These are phyloP conservation scores for Ramaria sp. DNA, from an alignment of 768 basidiomycete genomes.

Conservation along the genomic window DNA sequence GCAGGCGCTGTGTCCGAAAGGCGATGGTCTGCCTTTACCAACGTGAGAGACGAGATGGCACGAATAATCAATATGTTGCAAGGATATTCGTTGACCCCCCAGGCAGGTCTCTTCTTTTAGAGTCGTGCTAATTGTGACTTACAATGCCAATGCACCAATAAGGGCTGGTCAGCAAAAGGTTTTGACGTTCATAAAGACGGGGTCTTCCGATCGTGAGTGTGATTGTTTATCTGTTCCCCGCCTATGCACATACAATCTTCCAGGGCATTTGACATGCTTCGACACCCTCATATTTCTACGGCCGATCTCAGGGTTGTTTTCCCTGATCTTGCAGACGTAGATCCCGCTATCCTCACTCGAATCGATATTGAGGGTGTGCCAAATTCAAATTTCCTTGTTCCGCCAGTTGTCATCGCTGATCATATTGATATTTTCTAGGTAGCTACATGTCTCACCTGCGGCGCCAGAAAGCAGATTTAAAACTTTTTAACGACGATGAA, in stretches of 20 bases:
- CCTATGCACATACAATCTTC: not conserved
- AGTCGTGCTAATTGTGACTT: not conserved
- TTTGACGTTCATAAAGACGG: conserved; percentile 33
- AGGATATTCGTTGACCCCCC: conserved; percentile 28
- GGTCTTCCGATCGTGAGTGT: conserved; percentile 29
- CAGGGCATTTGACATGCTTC: conserved; percentile 70
- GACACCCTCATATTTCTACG: conserved; percentile 42
- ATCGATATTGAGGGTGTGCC: conserved; percentile 58
- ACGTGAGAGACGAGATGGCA: conserved; percentile 24
- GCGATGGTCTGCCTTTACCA: conserved; percentile 32
- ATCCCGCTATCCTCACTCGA: conserved; percentile 44
- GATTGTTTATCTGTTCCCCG: not conserved
- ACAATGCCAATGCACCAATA: not conserved
- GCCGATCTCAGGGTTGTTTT: conserved; percentile 30
- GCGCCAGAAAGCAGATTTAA: conserved; percentile 69
- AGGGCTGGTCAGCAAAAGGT: conserved; percentile 36
- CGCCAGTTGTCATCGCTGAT: not conserved
- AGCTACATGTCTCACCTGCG: conserved; percentile 50
- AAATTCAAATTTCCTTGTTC: not conserved
- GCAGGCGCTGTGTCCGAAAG: conserved; percentile 32
- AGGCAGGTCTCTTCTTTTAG: conserved; percentile 19
- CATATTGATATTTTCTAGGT: conserved; percentile 26
- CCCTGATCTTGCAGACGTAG: conserved; percentile 40
- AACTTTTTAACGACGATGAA: conserved; percentile 68
- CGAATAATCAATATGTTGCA: conserved; percentile 26